phyloP scores from a whole-genome alignment of 2,329 filamentous ascomycete genomes.

The Nakataea oryzae region DNA sequence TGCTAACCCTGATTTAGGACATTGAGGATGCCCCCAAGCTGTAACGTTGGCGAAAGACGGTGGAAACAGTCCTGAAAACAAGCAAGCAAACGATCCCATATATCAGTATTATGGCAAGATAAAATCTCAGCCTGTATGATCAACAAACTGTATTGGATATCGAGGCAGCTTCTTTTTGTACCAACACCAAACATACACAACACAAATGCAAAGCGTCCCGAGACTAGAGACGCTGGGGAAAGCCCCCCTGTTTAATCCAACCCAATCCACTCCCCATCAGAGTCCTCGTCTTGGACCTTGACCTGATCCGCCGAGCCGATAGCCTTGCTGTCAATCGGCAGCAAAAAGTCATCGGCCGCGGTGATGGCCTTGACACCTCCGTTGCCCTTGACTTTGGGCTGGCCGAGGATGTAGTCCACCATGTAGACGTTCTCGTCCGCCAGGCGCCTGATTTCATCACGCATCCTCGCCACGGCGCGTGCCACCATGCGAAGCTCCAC shows the following conservation, averaged over 20 bases:
- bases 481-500: conserved; percentile 77
- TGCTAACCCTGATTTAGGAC: neutral
- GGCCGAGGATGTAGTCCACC: conserved; percentile 67
- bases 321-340: neutral
- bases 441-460: conserved; percentile 70
- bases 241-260: conserved; percentile 25
- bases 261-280: conserved; percentile 36
- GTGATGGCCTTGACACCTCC: conserved; percentile 3
- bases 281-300: conserved; percentile 20
- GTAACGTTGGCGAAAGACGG: neutral
- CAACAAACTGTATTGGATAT: neutral
- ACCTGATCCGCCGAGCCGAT: conserved; percentile 2
- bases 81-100: no score
- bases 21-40: neutral
- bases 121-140: neutral
- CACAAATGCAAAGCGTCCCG: neutral
- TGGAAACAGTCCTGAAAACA: neutral
- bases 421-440: conserved; percentile 85
- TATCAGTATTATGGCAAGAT: no score
- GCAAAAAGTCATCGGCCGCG: neutral
- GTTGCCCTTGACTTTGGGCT: conserved; percentile 20
- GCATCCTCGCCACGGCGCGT: conserved; percentile 68
- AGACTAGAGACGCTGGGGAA: neutral
- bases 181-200: neutral
- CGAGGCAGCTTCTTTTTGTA: neutral